A percentile compares a stretch with the other conserved stretches of the same genome.
Evolutionary conservation across 2,329 filamentous ascomycete species (phyloP).

Genomic region (Pseudogymnoascus sp.): DNA sequence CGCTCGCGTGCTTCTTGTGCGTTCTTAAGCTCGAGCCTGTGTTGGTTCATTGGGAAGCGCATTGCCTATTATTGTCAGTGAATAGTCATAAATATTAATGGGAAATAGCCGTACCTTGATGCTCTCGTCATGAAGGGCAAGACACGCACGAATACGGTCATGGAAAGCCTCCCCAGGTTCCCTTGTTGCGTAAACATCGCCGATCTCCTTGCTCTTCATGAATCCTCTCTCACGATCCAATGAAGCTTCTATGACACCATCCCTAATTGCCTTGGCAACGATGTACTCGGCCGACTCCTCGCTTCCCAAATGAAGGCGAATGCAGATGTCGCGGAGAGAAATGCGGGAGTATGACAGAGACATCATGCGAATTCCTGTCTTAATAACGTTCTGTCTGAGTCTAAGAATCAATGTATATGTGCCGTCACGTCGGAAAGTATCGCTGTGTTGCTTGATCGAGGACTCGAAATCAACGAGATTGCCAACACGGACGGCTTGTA

Average conservation of each 20-base stretch:
- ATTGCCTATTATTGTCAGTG: conserved; percentile 56
- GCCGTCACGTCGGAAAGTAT: conserved; percentile 83
- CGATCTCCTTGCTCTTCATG: conserved; percentile 97
- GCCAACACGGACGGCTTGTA: conserved; percentile 92
- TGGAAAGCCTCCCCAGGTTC: conserved; percentile 97
- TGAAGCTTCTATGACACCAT: conserved; percentile 93
- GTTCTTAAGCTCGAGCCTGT: conserved; percentile 92
- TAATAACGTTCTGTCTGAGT: conserved; percentile 96
- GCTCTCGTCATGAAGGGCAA: conserved; percentile 91
- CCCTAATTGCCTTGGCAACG: conserved; percentile 94
- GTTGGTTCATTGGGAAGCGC: conserved; percentile 99
- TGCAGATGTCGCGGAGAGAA: conserved; percentile 92
- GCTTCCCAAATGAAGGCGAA: conserved; percentile 83
- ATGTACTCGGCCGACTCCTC: conserved; percentile 99
- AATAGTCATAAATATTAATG: conserved; percentile 6
- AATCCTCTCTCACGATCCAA: conserved; percentile 90
- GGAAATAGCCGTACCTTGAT: conserved; percentile 63
- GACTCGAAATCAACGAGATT: conserved; percentile 90
- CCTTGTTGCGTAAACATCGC: conserved; percentile 90
- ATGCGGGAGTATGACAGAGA: conserved; percentile 96
- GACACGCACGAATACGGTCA: conserved; percentile 85
- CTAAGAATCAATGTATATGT: conserved; percentile 94
- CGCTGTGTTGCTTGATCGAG: conserved; percentile 70
- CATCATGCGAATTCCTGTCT: conserved; percentile 98
- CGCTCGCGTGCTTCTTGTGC: conserved; percentile 96